These are phyloP conservation scores for Glycine tomentella DNA, from an alignment of 306 rosid genomes.

Conservation along the genomic window DNA sequence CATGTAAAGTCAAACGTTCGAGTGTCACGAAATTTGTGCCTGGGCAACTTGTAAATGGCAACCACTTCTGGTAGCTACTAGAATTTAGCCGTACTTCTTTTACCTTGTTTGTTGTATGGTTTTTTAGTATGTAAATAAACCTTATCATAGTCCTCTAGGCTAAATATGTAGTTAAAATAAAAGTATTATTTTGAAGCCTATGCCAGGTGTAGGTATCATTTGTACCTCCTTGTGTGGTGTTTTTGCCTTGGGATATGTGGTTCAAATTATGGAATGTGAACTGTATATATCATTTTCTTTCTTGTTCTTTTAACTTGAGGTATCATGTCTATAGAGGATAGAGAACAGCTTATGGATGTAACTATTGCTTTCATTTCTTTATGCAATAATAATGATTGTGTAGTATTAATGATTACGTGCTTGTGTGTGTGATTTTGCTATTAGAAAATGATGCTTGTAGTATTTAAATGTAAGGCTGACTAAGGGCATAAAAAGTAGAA, in stretches of 20 bases:
- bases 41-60: slow-evolving; percentile 34
- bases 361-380: slow-evolving; percentile 39
- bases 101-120: background rate
- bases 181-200: slow-evolving; percentile 25
- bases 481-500: background rate
- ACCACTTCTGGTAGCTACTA: slow-evolving; percentile 30
- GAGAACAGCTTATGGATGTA: slow-evolving; percentile 29
- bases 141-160: slow-evolving; percentile 18
- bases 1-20: slow-evolving; percentile 14
- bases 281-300: slow-evolving; percentile 16
- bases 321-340: slow-evolving; percentile 34
- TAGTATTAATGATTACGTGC: background rate
- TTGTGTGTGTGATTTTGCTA: background rate
- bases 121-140: slow-evolving; percentile 43
- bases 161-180: slow-evolving; percentile 22
- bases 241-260: slow-evolving; percentile 34
- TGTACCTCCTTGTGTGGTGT: slow-evolving; percentile 33
- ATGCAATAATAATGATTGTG: slow-evolving; percentile 23
- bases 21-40: slow-evolving; percentile 5
- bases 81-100: slow-evolving; percentile 22
- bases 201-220: background rate
- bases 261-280: slow-evolving; percentile 37
- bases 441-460: background rate
- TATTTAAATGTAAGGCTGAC: slow-evolving; percentile 14
- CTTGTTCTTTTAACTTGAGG: slow-evolving; percentile 32